These are phyloP conservation scores for Sedum album DNA, from an alignment of 164 flowering plant species.

Conservation along the genomic window DNA sequence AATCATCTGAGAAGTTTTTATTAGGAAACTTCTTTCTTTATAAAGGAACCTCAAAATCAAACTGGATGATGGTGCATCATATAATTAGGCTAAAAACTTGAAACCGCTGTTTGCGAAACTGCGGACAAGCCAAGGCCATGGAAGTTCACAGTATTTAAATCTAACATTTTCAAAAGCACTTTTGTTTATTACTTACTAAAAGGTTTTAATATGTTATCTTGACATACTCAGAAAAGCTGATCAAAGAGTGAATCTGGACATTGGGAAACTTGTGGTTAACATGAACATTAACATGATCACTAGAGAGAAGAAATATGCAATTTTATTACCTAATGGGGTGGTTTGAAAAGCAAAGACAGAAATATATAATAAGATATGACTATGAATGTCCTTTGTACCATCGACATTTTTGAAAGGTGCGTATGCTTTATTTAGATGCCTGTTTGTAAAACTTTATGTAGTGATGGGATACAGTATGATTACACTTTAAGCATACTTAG, in stretches of 20 bases:
- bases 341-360: neutral
- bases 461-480: neutral
- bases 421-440: neutral
- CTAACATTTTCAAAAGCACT: neutral
- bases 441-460: neutral
- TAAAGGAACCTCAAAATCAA: neutral
- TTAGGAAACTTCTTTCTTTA: too few species aligned
- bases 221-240: neutral
- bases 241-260: conserved; percentile 3
- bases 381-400: neutral
- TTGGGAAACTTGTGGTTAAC: neutral
- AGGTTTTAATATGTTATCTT: neutral
- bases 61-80: neutral
- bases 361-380: neutral
- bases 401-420: neutral
- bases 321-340: neutral
- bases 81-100: neutral
- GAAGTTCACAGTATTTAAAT: too few species aligned
- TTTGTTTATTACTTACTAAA: neutral
- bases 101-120: neutral
- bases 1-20: neutral
- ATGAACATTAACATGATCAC: neutral
- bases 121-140: neutral
- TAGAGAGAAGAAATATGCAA: neutral
- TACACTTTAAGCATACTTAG: neutral